Percentiles rank a stretch among this genome's conserved stretches.
These are phyloP conservation scores for Penicillium sp. DNA, from an alignment of 2,329 filamentous ascomycete genomes.

Conservation along the genomic window DNA sequence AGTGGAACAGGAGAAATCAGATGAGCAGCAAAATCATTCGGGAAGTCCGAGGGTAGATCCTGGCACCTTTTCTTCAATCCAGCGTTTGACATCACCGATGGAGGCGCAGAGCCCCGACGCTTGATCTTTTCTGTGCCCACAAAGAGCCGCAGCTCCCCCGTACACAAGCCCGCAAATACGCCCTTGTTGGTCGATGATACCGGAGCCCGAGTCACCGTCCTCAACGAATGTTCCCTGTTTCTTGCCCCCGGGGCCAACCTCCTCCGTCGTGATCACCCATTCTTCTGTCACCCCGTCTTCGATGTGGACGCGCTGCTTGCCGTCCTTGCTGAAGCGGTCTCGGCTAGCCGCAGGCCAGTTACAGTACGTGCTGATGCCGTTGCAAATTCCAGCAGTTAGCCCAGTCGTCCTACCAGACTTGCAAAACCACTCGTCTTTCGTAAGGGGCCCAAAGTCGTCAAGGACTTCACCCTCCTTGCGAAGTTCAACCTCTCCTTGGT, in stretches of 20 bases:
- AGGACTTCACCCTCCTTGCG: not conserved
- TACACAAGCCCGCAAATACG: slow-evolving; percentile 5
- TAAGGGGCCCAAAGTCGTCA: not conserved
- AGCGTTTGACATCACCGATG: no score
- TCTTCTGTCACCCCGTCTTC: slow-evolving; percentile 5
- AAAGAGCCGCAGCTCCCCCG: not conserved
- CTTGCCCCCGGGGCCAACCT: not conserved
- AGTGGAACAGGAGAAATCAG: no score
- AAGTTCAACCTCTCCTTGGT: not conserved
- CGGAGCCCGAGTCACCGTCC: slow-evolving; percentile 1
- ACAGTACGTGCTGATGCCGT: slow-evolving; percentile 1
- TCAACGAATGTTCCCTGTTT: not conserved
- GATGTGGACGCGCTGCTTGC: not conserved
- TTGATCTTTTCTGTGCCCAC: not conserved
- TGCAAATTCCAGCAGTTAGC: not conserved
- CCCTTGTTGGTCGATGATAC: not conserved
- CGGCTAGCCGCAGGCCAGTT: not conserved
- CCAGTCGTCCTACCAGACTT: not conserved
- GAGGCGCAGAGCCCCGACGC: no score
- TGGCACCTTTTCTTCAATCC: no score
- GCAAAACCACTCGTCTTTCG: not conserved
- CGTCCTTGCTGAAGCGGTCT: not conserved
- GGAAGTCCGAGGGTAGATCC: no score
- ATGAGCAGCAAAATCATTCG: no score
- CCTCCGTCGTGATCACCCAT: not conserved